phyloP scores from a whole-genome alignment of 2,329 filamentous ascomycete genomes.

The Beauveria australis region DNA sequence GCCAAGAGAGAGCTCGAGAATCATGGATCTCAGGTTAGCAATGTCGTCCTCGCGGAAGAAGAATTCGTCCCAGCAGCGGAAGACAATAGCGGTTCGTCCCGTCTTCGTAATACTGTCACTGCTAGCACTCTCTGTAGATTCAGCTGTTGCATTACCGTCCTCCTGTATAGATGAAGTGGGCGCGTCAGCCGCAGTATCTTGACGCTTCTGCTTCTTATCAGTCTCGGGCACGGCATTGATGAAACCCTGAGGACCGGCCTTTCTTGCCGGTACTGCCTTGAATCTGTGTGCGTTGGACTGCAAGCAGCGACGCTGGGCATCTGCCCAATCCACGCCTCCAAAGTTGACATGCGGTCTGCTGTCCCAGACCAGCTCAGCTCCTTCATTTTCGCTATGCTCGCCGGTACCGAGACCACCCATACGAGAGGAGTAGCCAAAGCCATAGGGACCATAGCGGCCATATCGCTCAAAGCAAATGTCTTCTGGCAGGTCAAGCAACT shows the following conservation, averaged over 20 bases:
- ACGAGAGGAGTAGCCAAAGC: slow-evolving; percentile 72
- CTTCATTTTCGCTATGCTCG: slow-evolving; percentile 74
- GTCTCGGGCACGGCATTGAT: slow-evolving; percentile 33
- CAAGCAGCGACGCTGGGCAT: slow-evolving; percentile 67
- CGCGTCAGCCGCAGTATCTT: not conserved
- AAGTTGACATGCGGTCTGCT: slow-evolving; percentile 67
- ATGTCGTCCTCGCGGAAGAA: slow-evolving; percentile 72
- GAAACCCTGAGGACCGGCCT: slow-evolving; percentile 40
- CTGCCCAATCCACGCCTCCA: slow-evolving; percentile 67
- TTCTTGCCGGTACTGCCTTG: slow-evolving; percentile 34
- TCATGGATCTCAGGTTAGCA: slow-evolving; percentile 73
- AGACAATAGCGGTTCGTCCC: slow-evolving; percentile 65
- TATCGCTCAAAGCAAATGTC: slow-evolving; percentile 92
- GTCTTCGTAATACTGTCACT: slow-evolving; percentile 22
- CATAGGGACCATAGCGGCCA: slow-evolving; percentile 81
- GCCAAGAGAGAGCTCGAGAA: slow-evolving; percentile 70
- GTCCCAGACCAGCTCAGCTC: slow-evolving; percentile 71
- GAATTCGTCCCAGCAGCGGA: slow-evolving; percentile 77
- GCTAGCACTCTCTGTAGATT: not conserved
- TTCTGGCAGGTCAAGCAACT: slow-evolving; percentile 67
- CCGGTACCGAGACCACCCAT: slow-evolving; percentile 79
- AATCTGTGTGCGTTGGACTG: slow-evolving; percentile 65
- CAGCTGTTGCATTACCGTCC: not conserved
- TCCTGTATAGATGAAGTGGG: slow-evolving; percentile 16
- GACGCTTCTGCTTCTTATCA: slow-evolving; percentile 11